Evolutionary conservation across 106 monocot species (phyloP).

Genomic region (Acanthochlamys bracteata): DNA sequence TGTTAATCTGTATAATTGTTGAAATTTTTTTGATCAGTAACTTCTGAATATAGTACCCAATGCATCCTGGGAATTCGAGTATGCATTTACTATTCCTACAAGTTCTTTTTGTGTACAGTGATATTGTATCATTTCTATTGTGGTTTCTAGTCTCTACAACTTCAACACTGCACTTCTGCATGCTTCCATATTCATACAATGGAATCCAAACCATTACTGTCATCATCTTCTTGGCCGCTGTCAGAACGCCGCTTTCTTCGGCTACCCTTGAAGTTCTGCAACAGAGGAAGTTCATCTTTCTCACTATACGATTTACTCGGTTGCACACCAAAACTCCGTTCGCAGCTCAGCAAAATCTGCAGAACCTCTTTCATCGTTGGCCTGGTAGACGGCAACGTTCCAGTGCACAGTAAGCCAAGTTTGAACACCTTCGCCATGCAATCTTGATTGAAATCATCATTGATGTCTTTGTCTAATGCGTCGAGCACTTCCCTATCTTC

Average conservation of each 20-base stretch:
- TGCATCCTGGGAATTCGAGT: no score
- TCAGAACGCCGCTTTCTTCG: background rate
- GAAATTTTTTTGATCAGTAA: no score
- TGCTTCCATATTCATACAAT: no score
- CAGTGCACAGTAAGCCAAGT: conserved; percentile 60
- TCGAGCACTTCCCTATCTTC: conserved; percentile 24
- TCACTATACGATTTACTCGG: conserved; percentile 6
- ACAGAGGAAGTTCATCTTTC: conserved; percentile 20
- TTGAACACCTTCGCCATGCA: conserved; percentile 49
- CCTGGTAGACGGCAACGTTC: conserved; percentile 37
- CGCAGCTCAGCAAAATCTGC: conserved; percentile 44
- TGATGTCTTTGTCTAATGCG: conserved; percentile 28
- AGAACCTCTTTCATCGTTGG: conserved; percentile 79
- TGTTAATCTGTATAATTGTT: no score
- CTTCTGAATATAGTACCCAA: no score
- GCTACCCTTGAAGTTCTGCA: conserved; percentile 9
- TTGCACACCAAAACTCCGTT: background rate
- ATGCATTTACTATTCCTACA: no score
- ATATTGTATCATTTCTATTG: no score
- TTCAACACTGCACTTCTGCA: no score
- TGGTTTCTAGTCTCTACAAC: no score
- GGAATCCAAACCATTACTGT: no score
- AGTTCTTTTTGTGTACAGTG: no score
- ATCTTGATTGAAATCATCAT: conserved; percentile 37
- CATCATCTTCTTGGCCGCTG: background rate